Percentiles rank a stretch among this genome's conserved stretches.
Evolutionary conservation across 2,329 filamentous ascomycete species (phyloP).

Genomic region (Neofusicoccum laricinum): DNA sequence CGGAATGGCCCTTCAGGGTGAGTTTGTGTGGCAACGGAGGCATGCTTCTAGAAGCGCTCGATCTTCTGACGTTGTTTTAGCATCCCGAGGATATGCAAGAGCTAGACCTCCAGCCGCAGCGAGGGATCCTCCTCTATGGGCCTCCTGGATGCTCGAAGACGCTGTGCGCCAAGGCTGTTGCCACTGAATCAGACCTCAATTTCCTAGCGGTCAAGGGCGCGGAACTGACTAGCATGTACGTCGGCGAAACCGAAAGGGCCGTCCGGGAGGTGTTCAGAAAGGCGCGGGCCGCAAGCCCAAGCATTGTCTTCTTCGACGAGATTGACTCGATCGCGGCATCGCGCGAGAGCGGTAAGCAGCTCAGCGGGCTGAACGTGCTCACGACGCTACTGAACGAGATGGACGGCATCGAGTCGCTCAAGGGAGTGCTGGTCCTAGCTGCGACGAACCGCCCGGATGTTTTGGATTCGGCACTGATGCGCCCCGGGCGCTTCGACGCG

Average conservation of each 20-base stretch:
- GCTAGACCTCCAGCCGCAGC: slow-evolving; percentile 60
- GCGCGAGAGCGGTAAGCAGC: slow-evolving; percentile 51
- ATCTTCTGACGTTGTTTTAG: slow-evolving; percentile 26
- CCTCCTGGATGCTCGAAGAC: slow-evolving; percentile 96
- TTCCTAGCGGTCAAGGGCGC: slow-evolving; percentile 94
- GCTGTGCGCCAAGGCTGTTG: slow-evolving; percentile 83
- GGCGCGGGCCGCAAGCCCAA: slow-evolving; percentile 79
- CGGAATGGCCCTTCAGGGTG: slow-evolving; percentile 58
- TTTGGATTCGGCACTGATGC: slow-evolving; percentile 80
- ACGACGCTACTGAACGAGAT: slow-evolving; percentile 91
- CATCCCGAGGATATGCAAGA: slow-evolving; percentile 50
- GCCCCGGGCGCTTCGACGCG: slow-evolving; percentile 81
- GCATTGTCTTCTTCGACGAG: slow-evolving; percentile 96
- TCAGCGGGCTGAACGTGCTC: slow-evolving; percentile 71
- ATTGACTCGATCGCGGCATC: slow-evolving; percentile 78
- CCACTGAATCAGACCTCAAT: slow-evolving; percentile 86
- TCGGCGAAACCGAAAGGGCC: slow-evolving; percentile 86
- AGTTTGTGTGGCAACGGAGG: slow-evolving; percentile 21
- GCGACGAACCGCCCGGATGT: slow-evolving; percentile 88
- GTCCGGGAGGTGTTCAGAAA: slow-evolving; percentile 83
- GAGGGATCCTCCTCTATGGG: slow-evolving; percentile 84
- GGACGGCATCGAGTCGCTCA: slow-evolving; percentile 85
- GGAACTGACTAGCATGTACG: slow-evolving; percentile 94
- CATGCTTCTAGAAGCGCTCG: not conserved
- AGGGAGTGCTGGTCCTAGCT: slow-evolving; percentile 80